Evolutionary conservation across 192 early-diverging fungal species (phyloP).

Genomic region (Podila epigama): DNA sequence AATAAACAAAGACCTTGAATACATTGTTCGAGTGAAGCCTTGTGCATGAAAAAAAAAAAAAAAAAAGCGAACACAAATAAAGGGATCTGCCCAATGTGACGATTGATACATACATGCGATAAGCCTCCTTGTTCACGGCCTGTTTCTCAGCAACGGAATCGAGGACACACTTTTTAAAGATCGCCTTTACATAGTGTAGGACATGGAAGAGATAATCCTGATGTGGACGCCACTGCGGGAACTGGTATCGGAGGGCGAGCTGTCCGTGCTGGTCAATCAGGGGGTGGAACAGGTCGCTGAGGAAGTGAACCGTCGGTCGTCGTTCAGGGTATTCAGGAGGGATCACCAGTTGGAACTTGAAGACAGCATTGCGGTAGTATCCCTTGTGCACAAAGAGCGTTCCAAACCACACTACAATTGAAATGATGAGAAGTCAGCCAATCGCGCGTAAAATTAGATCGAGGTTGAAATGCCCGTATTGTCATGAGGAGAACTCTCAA

Average conservation of each 20-base stretch:
- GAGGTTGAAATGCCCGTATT: background rate
- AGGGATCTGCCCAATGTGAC: background rate
- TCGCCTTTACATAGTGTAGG: constrained; percentile 86
- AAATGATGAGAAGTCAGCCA: background rate
- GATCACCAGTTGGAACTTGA: constrained; percentile 86
- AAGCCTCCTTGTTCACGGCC: constrained; percentile 71
- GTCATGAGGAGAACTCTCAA: background rate
- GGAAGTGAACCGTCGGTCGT: constrained; percentile 74
- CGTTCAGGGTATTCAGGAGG: constrained; percentile 80
- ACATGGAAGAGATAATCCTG: constrained; percentile 86
- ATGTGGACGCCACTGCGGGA: constrained; percentile 82
- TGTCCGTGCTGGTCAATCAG: constrained; percentile 75
- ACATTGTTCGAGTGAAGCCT: background rate
- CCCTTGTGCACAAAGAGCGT: constrained; percentile 90
- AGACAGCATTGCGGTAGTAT: constrained; percentile 87
- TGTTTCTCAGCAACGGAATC: constrained; percentile 63
- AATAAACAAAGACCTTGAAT: background rate
- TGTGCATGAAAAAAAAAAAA: background rate
- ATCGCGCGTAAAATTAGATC: background rate
- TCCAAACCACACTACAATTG: constrained; percentile 77
- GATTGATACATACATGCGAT: constrained; percentile 56
- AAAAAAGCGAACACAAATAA: too few relatives aligned
- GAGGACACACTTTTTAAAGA: constrained; percentile 83
- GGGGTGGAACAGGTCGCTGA: constrained; percentile 85
- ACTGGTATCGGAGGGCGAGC: constrained; percentile 78